Evolutionary conservation across 768 basidiomycete genomes (phyloP), one percentile per base, ranked within the genome.

Genomic region (Goffeauzyma gilvescens): DNA sequence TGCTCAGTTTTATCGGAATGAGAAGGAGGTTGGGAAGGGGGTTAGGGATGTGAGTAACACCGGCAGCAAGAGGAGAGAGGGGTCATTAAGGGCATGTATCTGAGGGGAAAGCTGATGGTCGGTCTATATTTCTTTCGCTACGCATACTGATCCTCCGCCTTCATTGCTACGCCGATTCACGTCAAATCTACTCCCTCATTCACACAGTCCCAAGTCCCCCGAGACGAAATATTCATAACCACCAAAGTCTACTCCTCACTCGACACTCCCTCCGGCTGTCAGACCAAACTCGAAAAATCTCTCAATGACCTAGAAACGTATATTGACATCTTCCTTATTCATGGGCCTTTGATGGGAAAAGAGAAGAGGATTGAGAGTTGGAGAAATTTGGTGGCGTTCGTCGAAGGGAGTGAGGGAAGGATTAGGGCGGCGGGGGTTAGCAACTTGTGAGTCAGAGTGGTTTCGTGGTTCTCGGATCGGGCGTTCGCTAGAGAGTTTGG

Each of bases 281-380:
- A 21, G 25, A 26, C 15, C 2, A 46, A 40, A 21, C 27, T 46
- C 6, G 22, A 41, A 26, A 39, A 34, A 8, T 41, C 39, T 23
- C 28, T 46, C 12, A 21, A 38, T 28, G 40, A 46, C 7, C 13
- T 46, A 15, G 45, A 23, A 76, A 74, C 69, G 23, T 76, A 77
- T 53, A 65, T 78, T 26, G 81, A 84, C 61, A 68, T 84, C 20
- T 82, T 77, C 62, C 68, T 86, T 30, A 79, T 85, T 22, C 81
- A 86, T 50, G 75, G 78, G 46, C 76, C 83, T 0, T 61, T 68
- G 5, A 71, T 75, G 14, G 81, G 79, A 5, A 71, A 68, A 15
- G 69, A 74, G 45, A 67, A 66, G 22, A 76, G 83, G 15, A 65
- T 84, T n/a, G 72, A 67, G 17, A 76, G 79, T 0, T 85, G 78